Conservation (phyloP, 1,139 yeast genomes). For the Wickerhamiella pararugosa region DNA sequence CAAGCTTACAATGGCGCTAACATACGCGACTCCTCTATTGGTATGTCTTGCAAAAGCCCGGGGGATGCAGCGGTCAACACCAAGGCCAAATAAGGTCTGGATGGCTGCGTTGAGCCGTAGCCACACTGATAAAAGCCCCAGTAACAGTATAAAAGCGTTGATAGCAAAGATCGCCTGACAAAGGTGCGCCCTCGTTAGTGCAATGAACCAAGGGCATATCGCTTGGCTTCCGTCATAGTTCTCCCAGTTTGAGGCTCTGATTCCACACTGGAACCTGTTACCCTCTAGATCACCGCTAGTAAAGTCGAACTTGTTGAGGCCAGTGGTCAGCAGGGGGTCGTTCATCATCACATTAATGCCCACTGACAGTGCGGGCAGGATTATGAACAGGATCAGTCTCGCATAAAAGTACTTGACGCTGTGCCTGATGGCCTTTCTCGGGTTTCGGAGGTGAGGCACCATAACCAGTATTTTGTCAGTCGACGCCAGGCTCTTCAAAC, state of each 20-base stretch:
- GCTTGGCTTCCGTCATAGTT: slow-evolving; percentile 1
- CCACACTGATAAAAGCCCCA: slow-evolving; percentile 65
- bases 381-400: slow-evolving; percentile 53
- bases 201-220: slow-evolving; percentile 49
- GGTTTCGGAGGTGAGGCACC: slow-evolving; percentile 75
- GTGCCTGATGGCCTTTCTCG: slow-evolving; percentile 61
- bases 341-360: background rate
- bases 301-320: no score
- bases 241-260: slow-evolving; percentile 18
- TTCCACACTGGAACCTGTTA: slow-evolving; percentile 35
- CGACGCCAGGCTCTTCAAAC: slow-evolving; percentile 57
- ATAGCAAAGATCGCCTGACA: slow-evolving; percentile 48
- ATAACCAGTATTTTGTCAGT: slow-evolving; percentile 31
- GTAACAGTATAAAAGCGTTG: slow-evolving; percentile 53
- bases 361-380: slow-evolving; percentile 47
- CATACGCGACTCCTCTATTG: slow-evolving; percentile 55
- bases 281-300: no score
- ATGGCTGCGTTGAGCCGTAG: slow-evolving; percentile 69
- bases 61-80: slow-evolving; percentile 59
- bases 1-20: slow-evolving; percentile 46
- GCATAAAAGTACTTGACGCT: slow-evolving; percentile 67
- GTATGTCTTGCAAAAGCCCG: slow-evolving; percentile 44
- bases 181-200: slow-evolving; percentile 52
- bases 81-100: slow-evolving; percentile 60
- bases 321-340: slow-evolving; percentile 12